phyloP scores from a whole-genome alignment of 345 rosid species.

The Aquilaria malaccensis region DNA sequence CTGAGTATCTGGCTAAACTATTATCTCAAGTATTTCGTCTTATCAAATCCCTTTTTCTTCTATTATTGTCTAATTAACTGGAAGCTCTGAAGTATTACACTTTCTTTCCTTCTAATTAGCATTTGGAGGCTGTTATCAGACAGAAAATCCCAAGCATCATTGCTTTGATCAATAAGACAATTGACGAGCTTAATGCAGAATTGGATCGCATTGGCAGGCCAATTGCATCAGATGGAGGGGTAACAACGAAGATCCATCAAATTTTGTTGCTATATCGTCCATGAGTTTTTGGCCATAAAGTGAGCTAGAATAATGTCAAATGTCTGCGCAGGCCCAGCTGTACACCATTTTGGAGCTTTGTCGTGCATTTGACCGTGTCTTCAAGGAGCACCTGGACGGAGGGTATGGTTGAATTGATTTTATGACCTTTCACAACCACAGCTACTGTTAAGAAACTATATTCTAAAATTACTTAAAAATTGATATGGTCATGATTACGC shows the following conservation, averaged over 20 bases:
- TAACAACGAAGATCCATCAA: conserved; percentile 29
- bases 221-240: conserved; percentile 95
- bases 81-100: neutral
- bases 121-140: conserved; percentile 87
- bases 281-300: conserved; percentile 9
- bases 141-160: conserved; percentile 97
- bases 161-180: conserved; percentile 89
- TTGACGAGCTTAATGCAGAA: conserved; percentile 97
- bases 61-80: neutral
- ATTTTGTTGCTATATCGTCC: conserved; percentile 10
- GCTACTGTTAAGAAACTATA: too few relatives aligned
- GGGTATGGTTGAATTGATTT: conserved; percentile 46
- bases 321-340: conserved; percentile 66
- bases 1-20: conserved; percentile 95
- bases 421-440: conserved; percentile 1
- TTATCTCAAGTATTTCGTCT: conserved; percentile 62
- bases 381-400: conserved; percentile 98
- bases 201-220: conserved; percentile 97
- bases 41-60: too few relatives aligned
- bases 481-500: too few relatives aligned
- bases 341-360: conserved; percentile 94
- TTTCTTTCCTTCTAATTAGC: conserved; percentile 35
- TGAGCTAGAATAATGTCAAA: conserved; percentile 11
- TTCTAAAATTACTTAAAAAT: too few relatives aligned
- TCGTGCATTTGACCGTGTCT: conserved; percentile 96